Evolutionary conservation across 305 asterid genomes (phyloP).

Genomic region (Solanum hybrid): DNA sequence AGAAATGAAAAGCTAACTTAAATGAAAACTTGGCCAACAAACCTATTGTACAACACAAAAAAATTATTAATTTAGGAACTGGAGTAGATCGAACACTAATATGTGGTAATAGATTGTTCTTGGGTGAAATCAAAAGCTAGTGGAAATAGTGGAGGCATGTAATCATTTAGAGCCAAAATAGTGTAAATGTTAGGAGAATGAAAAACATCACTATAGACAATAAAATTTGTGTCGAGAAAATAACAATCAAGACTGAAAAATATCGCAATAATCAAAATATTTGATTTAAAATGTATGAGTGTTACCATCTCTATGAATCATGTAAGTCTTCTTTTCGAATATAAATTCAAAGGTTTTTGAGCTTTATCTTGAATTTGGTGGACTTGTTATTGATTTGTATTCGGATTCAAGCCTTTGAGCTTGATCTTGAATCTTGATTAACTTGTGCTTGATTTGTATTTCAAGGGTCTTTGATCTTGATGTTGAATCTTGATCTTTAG

Average conservation of each 20-base stretch:
- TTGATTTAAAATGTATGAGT: not conserved
- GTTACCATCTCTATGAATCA: not conserved
- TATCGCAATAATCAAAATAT: not conserved
- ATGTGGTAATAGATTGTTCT: not conserved
- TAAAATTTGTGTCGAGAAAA: not conserved
- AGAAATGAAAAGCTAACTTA: not conserved
- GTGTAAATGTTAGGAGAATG: not conserved
- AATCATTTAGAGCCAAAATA: not conserved
- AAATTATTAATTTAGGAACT: not conserved
- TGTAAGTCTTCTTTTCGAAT: not conserved
- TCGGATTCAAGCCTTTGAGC: not conserved
- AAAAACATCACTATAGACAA: not conserved
- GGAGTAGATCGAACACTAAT: not conserved
- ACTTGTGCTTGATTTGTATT: not conserved
- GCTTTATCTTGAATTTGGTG: not conserved
- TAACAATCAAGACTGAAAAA: not conserved
- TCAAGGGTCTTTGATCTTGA: not conserved
- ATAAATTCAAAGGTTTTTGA: not conserved
- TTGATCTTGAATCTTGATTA: not conserved
- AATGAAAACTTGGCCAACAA: not conserved
- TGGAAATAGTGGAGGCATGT: not conserved
- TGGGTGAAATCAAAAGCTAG: not conserved
- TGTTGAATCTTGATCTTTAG: not conserved
- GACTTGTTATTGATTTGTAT: not conserved
- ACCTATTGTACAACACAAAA: not conserved